phyloP scores from a whole-genome alignment of 23 red algal genomes.

The Gracilaria vermiculophylla region DNA sequence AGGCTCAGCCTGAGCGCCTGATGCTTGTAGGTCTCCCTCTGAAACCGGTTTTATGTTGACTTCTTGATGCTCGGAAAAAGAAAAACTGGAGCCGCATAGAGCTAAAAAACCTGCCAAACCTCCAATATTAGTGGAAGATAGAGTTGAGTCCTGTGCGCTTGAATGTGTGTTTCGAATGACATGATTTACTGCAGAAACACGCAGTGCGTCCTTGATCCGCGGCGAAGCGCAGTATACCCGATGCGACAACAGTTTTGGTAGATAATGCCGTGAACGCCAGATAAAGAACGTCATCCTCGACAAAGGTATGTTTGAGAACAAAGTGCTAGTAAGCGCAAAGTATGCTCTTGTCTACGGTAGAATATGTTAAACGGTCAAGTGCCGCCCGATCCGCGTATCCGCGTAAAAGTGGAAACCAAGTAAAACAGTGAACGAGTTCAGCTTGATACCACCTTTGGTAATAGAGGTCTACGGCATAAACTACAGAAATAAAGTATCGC shows the following conservation, averaged over 20 bases:
- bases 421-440: no score
- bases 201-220: background rate
- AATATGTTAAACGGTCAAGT: no score
- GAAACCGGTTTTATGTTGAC: background rate
- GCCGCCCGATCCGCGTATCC: no score
- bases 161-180: background rate
- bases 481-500: no score
- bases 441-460: no score
- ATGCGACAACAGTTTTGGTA: background rate
- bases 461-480: no score
- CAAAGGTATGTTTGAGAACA: no score
- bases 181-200: background rate
- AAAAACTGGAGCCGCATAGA: background rate
- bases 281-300: background rate
- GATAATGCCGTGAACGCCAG: background rate
- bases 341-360: no score
- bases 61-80: background rate
- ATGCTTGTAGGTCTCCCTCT: background rate
- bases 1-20: background rate
- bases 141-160: background rate
- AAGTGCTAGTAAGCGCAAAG: no score
- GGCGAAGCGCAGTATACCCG: background rate
- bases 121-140: background rate
- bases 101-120: background rate
- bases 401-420: no score